Evolutionary conservation across 148 eudicot genomes (phyloP), one percentile per base, ranked within the genome.

Genomic region (Dysphania ambrosioides): DNA sequence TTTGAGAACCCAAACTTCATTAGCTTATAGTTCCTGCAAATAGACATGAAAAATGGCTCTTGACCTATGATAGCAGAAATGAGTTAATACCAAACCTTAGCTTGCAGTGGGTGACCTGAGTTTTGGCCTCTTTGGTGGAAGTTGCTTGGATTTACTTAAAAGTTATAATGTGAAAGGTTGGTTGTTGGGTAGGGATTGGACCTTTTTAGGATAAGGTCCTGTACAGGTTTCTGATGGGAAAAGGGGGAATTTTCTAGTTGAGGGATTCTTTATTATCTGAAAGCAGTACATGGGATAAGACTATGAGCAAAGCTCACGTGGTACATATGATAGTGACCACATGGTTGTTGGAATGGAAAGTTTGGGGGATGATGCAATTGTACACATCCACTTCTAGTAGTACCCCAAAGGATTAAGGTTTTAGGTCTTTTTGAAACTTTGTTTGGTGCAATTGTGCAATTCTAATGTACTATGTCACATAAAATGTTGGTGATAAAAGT

Each of bases 171-270:
- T 49, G 42, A 67, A 23, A 41, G 15, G 29, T 41, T 42, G 66
- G 26, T 61, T 67, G 41, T 40, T 75, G 72, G 63, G 72, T 30
- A 40, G 58, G 61, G 55, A 58, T 41, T 57, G 67, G 78, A 71
- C 62, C 68, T 35, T 24, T 71, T 10, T 23, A 72, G 76, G 80
- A 64, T 78, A 57, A 78, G 80, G 38, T 56, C n/a, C n/a, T n/a
- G 16, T 66, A 30, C 67, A 38, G 60, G 72, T 72, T 78, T 72
- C 31, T 42, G 42, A 72, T 51, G 26, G 15, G 36, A 64, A 66
- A 44, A 35, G 30, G 76, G 47, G 5, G n/a, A 64, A 24, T 58
- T 63, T 36, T 29, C 71, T 78, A 30, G 36, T 64, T 38, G 35
- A 41, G 71, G 60, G 76, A 76, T 76, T 72, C 55, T 51, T 62